These are phyloP conservation scores for Thalassiosira livingstoniorum DNA, from an alignment of 352 stramenopile genomes.

Conservation along the genomic window DNA sequence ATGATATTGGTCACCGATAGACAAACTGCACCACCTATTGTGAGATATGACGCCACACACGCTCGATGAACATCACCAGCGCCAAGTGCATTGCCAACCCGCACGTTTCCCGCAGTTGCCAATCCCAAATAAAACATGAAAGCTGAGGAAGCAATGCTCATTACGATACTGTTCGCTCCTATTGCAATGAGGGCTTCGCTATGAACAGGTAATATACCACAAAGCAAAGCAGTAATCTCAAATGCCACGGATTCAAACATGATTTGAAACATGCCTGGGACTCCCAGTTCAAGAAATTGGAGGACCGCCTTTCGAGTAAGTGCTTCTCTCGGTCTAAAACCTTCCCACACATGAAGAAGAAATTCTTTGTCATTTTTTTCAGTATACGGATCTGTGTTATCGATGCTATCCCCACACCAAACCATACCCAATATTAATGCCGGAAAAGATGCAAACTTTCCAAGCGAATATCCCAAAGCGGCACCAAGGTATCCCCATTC, in stretches of 20 bases:
- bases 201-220: slow-evolving; percentile 84
- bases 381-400: too few species aligned
- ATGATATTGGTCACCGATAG: slow-evolving; percentile 59
- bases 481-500: slow-evolving; percentile 84
- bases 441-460: slow-evolving; percentile 82
- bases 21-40: slow-evolving; percentile 11
- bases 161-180: slow-evolving; percentile 88
- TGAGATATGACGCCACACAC: slow-evolving; percentile 82
- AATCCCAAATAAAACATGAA: slow-evolving; percentile 86
- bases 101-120: slow-evolving; percentile 86
- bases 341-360: slow-evolving; percentile 81
- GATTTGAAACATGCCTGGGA: slow-evolving; percentile 89
- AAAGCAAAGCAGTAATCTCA: slow-evolving; percentile 84
- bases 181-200: slow-evolving; percentile 85
- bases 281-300: slow-evolving; percentile 87
- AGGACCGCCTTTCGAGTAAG: slow-evolving; percentile 78
- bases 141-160: slow-evolving; percentile 85
- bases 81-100: slow-evolving; percentile 88
- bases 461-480: slow-evolving; percentile 83
- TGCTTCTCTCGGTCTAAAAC: slow-evolving; percentile 84
- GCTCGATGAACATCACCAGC: slow-evolving; percentile 86
- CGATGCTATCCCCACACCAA: neutral
- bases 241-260: slow-evolving; percentile 90
- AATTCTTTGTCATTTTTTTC: slow-evolving; percentile 44
- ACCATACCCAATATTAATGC: slow-evolving; percentile 83